phyloP scores from a whole-genome alignment of 345 rosid species.

The Aethionema arabicum region DNA sequence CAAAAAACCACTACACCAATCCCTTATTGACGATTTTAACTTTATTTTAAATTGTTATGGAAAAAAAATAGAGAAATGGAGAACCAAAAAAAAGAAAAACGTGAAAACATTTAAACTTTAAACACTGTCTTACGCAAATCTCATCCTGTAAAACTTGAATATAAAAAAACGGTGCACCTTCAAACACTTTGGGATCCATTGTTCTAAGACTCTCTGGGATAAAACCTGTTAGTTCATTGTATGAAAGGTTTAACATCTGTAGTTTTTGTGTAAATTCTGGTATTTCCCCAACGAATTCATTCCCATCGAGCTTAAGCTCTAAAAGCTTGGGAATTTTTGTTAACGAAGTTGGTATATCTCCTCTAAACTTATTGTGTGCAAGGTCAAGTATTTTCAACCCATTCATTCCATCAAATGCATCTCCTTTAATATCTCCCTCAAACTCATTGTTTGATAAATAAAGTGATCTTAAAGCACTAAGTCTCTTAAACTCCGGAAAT shows the following conservation, averaged over 20 bases:
- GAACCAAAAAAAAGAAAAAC: neutral
- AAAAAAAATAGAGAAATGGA: too few relatives aligned
- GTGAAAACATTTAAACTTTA: neutral
- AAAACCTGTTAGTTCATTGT: conserved; percentile 58
- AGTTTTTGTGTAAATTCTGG: conserved; percentile 52
- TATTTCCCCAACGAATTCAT: conserved; percentile 55
- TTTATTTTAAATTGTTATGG: too few relatives aligned
- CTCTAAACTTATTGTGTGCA: conserved; percentile 53
- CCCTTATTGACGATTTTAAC: too few relatives aligned
- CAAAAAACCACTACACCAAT: too few relatives aligned
- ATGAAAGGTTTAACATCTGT: conserved; percentile 45
- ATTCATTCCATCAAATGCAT: conserved; percentile 60
- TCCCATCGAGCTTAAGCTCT: conserved; percentile 59
- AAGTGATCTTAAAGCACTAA: conserved; percentile 48
- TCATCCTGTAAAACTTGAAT: neutral
- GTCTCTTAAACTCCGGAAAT: conserved; percentile 56
- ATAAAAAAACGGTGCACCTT: conserved; percentile 40
- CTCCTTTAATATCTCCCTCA: conserved; percentile 47
- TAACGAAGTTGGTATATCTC: conserved; percentile 64
- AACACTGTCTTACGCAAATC: too few relatives aligned
- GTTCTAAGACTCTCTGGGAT: conserved; percentile 51
- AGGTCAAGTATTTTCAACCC: conserved; percentile 63
- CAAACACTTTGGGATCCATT: conserved; percentile 40
- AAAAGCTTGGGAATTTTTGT: conserved; percentile 48
- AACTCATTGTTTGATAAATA: conserved; percentile 63